phyloP scores from a whole-genome alignment of 2,329 filamentous ascomycete species.

The Aspergillus neoniger region DNA sequence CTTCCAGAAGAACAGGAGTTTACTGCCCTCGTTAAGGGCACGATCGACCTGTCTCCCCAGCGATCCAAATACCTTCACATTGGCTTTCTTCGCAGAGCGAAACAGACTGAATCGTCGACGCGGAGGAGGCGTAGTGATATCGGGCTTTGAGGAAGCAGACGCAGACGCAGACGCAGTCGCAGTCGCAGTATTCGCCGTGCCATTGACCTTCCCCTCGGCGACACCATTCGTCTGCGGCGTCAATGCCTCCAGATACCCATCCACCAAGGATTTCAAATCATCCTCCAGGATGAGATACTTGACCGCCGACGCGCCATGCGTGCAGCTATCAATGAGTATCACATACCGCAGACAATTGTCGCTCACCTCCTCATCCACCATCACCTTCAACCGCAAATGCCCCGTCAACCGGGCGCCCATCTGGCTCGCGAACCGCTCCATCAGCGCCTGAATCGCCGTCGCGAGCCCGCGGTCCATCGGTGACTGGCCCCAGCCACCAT shows the following conservation, averaged over 20 bases:
- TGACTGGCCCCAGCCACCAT: slow-evolving; percentile 66
- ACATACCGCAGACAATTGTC: slow-evolving; percentile 35
- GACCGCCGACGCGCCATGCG: slow-evolving; percentile 31
- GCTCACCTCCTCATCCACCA: slow-evolving; percentile 55
- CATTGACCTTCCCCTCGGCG: neutral
- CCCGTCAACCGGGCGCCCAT: slow-evolving; percentile 61
- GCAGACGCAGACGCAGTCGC: too few species aligned
- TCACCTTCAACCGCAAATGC: slow-evolving; percentile 71
- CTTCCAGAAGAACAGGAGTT: slow-evolving; percentile 54
- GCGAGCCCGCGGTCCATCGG: slow-evolving; percentile 57
- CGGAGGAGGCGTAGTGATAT: slow-evolving; percentile 3
- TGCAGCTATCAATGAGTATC: slow-evolving; percentile 37
- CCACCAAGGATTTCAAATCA: slow-evolving; percentile 24
- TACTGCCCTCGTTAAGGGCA: slow-evolving; percentile 20
- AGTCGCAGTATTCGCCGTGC: neutral
- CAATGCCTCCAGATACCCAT: slow-evolving; percentile 31
- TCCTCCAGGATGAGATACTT: slow-evolving; percentile 37
- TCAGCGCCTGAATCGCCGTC: slow-evolving; percentile 66
- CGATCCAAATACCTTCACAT: slow-evolving; percentile 5
- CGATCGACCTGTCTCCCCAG: slow-evolving; percentile 21
- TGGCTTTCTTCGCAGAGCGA: slow-evolving; percentile 6
- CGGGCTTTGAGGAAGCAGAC: neutral
- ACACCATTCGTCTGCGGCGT: slow-evolving; percentile 18
- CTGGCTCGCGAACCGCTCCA: slow-evolving; percentile 56
- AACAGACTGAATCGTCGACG: slow-evolving; percentile 10